These are phyloP conservation scores for Panicum hallii DNA, from an alignment of 202 grass and related monocot genomes.

Conservation along the genomic window DNA sequence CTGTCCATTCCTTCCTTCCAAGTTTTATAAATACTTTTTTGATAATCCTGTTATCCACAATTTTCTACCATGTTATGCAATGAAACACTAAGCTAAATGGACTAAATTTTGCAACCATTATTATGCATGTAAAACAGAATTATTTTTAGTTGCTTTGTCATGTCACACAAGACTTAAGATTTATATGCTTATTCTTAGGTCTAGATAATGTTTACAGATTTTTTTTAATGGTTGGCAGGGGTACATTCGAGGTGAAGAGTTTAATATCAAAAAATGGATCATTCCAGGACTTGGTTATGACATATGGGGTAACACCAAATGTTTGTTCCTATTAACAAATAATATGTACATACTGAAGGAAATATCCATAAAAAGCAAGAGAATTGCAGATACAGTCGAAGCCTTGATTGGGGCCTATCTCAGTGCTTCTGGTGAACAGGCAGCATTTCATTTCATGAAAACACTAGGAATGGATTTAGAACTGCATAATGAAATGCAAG, in stretches of 20 bases:
- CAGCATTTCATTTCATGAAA: constrained; percentile 69
- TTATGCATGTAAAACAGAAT: not conserved
- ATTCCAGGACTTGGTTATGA: constrained; percentile 64
- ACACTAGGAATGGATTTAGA: constrained; percentile 66
- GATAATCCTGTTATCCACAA: not conserved
- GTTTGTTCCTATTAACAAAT: constrained; percentile 27
- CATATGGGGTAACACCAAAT: constrained; percentile 31
- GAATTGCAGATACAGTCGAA: constrained; percentile 75
- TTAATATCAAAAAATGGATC: constrained; percentile 62
- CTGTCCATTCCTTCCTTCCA: not conserved
- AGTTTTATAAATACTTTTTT: not conserved
- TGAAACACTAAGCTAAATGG: constrained; percentile 13
- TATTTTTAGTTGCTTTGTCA: constrained; percentile 2
- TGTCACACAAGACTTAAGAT: constrained; percentile 19
- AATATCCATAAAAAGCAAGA: constrained; percentile 69
- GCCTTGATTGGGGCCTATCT: constrained; percentile 74
- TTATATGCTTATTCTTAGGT: constrained; percentile 17
- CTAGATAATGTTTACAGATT: not conserved
- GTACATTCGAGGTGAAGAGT: constrained; percentile 60
- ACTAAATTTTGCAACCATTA: not conserved
- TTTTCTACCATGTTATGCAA: not conserved
- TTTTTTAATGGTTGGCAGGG: constrained; percentile 57
- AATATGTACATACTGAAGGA: constrained; percentile 48
- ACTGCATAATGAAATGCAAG: constrained; percentile 44
- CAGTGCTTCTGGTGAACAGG: constrained; percentile 58